Conservation (phyloP, 1,284 basidiomycete species). For the Fomitopsis pinicola region DNA sequence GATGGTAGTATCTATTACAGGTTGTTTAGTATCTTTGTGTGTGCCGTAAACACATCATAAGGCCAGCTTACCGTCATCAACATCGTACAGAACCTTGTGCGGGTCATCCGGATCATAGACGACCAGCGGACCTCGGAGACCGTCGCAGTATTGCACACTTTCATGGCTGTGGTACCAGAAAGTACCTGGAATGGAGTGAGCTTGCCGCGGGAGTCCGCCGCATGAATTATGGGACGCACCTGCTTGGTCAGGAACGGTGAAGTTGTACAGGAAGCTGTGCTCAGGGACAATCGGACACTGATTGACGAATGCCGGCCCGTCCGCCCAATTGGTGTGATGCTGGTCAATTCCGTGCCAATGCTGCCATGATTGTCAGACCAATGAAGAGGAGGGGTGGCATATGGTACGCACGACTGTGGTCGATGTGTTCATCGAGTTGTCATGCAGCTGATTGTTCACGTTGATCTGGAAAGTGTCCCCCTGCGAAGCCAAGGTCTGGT, state of each 20-base stretch:
- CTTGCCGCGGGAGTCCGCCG: background rate
- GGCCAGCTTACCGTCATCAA: conserved; percentile 33
- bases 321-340: conserved; percentile 30
- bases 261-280: conserved; percentile 40
- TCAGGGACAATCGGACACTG: conserved; percentile 50
- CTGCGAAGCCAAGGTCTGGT: conserved; percentile 5
- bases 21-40: background rate
- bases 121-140: conserved; percentile 32
- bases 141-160: conserved; percentile 32
- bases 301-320: conserved; percentile 34
- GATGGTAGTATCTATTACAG: conserved; percentile 21
- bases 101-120: conserved; percentile 42
- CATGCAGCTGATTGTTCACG: conserved; percentile 31
- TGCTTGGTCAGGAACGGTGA: conserved; percentile 27
- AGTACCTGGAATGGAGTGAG: conserved; percentile 12
- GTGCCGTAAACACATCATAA: background rate
- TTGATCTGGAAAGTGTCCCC: conserved; percentile 28
- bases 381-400: background rate
- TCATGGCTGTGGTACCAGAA: conserved; percentile 23
- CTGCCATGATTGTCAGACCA: conserved; percentile 11
- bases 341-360: conserved; percentile 37
- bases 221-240: conserved; percentile 16
- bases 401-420: conserved; percentile 30
- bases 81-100: conserved; percentile 33
- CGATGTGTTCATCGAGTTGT: conserved; percentile 29